phyloP scores from a whole-genome alignment of 306 rosid species.

The Pterocarpus santalinus region DNA sequence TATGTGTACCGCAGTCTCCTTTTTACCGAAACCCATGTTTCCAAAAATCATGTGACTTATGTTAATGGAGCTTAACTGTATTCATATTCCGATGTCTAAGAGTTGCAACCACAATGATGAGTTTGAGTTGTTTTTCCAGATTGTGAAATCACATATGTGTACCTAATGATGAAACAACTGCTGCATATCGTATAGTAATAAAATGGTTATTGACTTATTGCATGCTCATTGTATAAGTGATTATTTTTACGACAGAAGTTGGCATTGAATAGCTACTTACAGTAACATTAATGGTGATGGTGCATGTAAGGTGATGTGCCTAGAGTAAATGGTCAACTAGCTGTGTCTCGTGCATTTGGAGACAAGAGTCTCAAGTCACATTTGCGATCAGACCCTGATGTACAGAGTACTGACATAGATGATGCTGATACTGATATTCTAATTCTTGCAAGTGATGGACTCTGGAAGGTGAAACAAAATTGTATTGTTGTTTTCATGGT shows the following conservation, averaged over 20 bases:
- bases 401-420: constrained; percentile 53
- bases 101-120: neutral
- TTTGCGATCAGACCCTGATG: constrained; percentile 87
- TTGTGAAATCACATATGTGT: neutral
- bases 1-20: constrained; percentile 2
- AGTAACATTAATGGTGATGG: constrained; percentile 38
- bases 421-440: constrained; percentile 62
- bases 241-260: neutral
- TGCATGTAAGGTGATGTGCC: constrained; percentile 80
- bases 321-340: constrained; percentile 93
- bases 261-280: constrained; percentile 8
- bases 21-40: neutral
- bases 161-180: constrained; percentile 6
- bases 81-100: constrained; percentile 21
- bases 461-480: constrained; percentile 80
- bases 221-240: constrained; percentile 20
- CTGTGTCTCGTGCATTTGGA: constrained; percentile 96
- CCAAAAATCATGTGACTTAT: neutral
- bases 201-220: neutral
- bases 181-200: neutral
- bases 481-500: constrained; percentile 19
- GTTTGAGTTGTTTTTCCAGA: neutral
- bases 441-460: constrained; percentile 91
- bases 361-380: constrained; percentile 95
- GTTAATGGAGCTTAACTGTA: neutral